Percentiles rank a stretch among this genome's conserved stretches.
These are phyloP conservation scores for Aspergillus leporis DNA, from an alignment of 495 filamentous ascomycete species.

Conservation along the genomic window DNA sequence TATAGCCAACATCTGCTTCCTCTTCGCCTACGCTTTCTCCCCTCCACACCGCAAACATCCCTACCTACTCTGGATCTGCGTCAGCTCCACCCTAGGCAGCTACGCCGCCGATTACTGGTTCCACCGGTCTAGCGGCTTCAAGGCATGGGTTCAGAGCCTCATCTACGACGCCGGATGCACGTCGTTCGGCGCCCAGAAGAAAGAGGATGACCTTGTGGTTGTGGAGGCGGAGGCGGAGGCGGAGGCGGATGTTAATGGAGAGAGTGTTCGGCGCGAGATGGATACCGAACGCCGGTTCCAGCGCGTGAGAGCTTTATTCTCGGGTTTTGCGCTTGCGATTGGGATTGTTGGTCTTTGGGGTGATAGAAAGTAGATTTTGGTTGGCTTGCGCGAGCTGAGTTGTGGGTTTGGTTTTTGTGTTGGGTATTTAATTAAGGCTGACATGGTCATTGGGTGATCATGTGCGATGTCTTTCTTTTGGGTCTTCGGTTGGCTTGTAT, in stretches of 20 bases:
- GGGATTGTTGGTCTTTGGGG: slow-evolving; percentile 87
- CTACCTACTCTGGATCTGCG: slow-evolving; percentile 77
- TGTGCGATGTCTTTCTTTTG: not conserved
- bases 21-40: slow-evolving; percentile 72
- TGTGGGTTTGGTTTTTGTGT: not conserved
- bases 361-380: slow-evolving; percentile 44
- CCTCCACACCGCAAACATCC: slow-evolving; percentile 72
- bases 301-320: slow-evolving; percentile 57
- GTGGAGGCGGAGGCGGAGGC: slow-evolving; percentile 54
- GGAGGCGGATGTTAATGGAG: slow-evolving; percentile 70
- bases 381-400: not conserved
- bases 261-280: slow-evolving; percentile 72
- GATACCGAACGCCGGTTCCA: slow-evolving; percentile 63
- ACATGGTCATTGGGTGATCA: not conserved
- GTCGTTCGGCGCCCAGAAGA: slow-evolving; percentile 44
- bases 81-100: slow-evolving; percentile 55
- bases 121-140: slow-evolving; percentile 37
- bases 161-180: slow-evolving; percentile 31
- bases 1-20: slow-evolving; percentile 62
- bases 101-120: slow-evolving; percentile 58
- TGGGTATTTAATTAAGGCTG: not conserved
- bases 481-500: not conserved
- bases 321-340: slow-evolving; percentile 69
- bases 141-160: slow-evolving; percentile 28
- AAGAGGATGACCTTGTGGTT: slow-evolving; percentile 65